Evolutionary conservation across 176 grass and related monocot genomes (phyloP).

Genomic region (Lolium perenne): DNA sequence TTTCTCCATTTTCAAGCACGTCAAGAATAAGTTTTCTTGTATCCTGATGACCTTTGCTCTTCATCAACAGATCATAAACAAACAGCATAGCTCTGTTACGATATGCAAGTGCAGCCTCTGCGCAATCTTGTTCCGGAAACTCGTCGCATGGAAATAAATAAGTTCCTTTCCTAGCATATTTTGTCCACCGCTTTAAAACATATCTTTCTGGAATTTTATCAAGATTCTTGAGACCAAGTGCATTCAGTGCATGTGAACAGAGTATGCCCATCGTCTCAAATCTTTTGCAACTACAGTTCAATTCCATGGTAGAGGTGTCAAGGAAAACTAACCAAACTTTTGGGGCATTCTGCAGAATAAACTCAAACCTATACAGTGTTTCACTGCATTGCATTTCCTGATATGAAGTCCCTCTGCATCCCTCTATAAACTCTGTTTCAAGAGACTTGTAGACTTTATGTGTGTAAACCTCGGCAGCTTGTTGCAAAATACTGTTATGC

Average conservation of each 20-base stretch:
- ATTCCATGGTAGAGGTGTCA: slow-evolving; percentile 61
- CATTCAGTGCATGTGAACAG: slow-evolving; percentile 80
- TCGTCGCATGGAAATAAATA: slow-evolving; percentile 55
- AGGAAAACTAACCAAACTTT: slow-evolving; percentile 75
- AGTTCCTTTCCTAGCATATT: slow-evolving; percentile 63
- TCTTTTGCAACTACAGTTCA: slow-evolving; percentile 83
- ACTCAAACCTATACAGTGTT: slow-evolving; percentile 71
- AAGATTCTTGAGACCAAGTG: slow-evolving; percentile 71
- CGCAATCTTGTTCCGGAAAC: slow-evolving; percentile 49
- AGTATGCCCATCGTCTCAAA: slow-evolving; percentile 80
- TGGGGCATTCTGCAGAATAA: slow-evolving; percentile 61
- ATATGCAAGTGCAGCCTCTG: slow-evolving; percentile 53
- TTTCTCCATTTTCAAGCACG: slow-evolving; percentile 69
- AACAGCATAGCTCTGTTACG: slow-evolving; percentile 69
- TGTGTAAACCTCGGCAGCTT: slow-evolving; percentile 77
- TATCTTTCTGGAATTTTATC: slow-evolving; percentile 78
- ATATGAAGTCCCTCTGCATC: slow-evolving; percentile 57
- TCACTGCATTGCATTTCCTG: slow-evolving; percentile 66
- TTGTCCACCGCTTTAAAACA: slow-evolving; percentile 77
- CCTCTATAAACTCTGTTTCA: slow-evolving; percentile 77
- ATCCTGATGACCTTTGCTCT: slow-evolving; percentile 64
- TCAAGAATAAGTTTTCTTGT: slow-evolving; percentile 71
- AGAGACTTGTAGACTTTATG: slow-evolving; percentile 61
- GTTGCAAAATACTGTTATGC: slow-evolving; percentile 58
- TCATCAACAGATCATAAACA: slow-evolving; percentile 70